Percentiles rank a stretch among this genome's conserved stretches.
Evolutionary conservation across 352 stramenopile genomes (phyloP).

Genomic region (Phytophthora niederhauseri): DNA sequence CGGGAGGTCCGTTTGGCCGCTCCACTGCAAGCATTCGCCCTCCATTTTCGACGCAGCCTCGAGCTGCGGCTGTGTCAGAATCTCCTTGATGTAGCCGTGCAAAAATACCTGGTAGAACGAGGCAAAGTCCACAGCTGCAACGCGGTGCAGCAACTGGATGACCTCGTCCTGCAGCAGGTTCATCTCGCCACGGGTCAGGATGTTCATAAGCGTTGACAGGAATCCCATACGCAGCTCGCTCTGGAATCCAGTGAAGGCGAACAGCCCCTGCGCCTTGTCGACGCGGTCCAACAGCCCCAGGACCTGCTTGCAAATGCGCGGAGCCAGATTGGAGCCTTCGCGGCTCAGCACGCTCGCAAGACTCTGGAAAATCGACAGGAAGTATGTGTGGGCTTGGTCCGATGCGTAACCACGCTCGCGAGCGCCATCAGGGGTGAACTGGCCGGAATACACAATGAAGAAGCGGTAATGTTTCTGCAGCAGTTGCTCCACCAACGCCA

Average conservation of each 20-base stretch:
- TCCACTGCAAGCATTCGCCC: slow-evolving; percentile 74
- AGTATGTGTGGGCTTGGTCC: slow-evolving; percentile 73
- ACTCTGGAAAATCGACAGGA: slow-evolving; percentile 80
- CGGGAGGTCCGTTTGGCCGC: slow-evolving; percentile 71
- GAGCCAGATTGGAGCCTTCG: slow-evolving; percentile 57
- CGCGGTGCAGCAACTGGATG: slow-evolving; percentile 69
- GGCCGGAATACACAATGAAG: slow-evolving; percentile 62
- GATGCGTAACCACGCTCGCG: slow-evolving; percentile 66
- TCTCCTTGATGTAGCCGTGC: slow-evolving; percentile 64
- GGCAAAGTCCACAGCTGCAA: slow-evolving; percentile 73
- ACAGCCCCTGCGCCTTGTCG: slow-evolving; percentile 67
- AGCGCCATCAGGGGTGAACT: slow-evolving; percentile 52
- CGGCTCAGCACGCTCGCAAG: slow-evolving; percentile 66
- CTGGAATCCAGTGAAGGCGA: slow-evolving; percentile 77
- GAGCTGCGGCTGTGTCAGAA: slow-evolving; percentile 57
- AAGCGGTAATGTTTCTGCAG: slow-evolving; percentile 85
- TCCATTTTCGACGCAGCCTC: slow-evolving; percentile 57
- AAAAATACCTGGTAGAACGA: slow-evolving; percentile 83
- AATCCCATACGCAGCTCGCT: slow-evolving; percentile 77
- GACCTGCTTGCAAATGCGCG: slow-evolving; percentile 77
- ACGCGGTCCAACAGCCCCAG: slow-evolving; percentile 67
- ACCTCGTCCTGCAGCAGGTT: slow-evolving; percentile 82
- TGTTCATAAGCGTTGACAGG: slow-evolving; percentile 78
- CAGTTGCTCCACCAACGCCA: slow-evolving; percentile 74
- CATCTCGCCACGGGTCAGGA: slow-evolving; percentile 80